Base-by-base conservation (phyloP, 2,329 filamentous ascomycete genomes). In the Leptographium wingfieldii region DNA sequence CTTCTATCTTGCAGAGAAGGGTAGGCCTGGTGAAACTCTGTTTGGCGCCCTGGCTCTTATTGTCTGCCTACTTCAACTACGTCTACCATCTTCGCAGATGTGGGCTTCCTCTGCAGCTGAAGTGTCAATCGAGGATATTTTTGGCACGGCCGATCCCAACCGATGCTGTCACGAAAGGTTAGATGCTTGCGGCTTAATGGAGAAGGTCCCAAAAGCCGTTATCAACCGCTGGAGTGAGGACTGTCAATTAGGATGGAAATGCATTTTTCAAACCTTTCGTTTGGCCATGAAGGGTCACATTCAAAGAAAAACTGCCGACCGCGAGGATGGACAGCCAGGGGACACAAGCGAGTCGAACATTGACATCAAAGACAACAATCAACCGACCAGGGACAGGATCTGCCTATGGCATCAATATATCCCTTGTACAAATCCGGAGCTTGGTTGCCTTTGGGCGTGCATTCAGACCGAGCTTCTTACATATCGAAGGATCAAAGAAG, bases 381-480 rank as follows among this genome's bases (percentile, higher is more conserved):
- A 22, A 22, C 22, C 22, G 22, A 22, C 22, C 22, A 22, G 22
- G 22, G 22, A 22, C 22, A 22, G 22, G 22, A 22, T 22, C 22
- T 22, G 22, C 22, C 22, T 22, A 22, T 1, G 1, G 22, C 22
- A 1, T 22, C 22, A 22, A 22, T 22, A 22, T 22, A 22, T 22
- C 22, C 22, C 22, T 16, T 49, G 35, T 6, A 46, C 16, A 16
- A 46, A 29, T 5, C 6, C n/a, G 3, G 22, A 58, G 5, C 29
- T 60, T 5, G 59, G 59, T 1, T 35, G 16, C 7, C 59, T 60
- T 6, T 60, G 59, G 59, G 55, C 55, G 29, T 25, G 33, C 11
- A 56, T 60, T 22, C 59, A 60, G n/a, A 35, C 12, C 3, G 59
- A 60, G 35, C 27, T 60, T 19, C 31, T 58, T 7, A 60, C 59